Evolutionary conservation across 23 red algal species (phyloP).

Genomic region (Porphyridium purpureum): DNA sequence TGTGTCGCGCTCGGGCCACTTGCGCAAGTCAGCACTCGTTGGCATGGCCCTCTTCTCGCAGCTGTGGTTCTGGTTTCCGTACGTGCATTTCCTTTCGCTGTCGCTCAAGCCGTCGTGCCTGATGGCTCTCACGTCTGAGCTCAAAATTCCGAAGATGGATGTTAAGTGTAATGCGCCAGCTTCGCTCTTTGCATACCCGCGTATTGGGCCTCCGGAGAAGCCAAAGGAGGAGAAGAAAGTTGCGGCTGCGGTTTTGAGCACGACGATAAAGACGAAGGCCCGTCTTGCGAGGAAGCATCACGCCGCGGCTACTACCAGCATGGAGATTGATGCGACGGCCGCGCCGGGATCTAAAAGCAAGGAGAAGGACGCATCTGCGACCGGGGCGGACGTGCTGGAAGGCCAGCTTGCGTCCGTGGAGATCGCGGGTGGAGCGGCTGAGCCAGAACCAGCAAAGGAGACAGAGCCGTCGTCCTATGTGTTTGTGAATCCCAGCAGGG

Average conservation of each 20-base stretch:
- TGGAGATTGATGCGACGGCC: background rate
- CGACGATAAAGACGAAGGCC: slow-evolving; percentile 30
- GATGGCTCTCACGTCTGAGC: slow-evolving; percentile 40
- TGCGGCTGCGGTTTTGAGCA: slow-evolving; percentile 52
- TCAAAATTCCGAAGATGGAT: slow-evolving; percentile 74
- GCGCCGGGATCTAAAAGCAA: no score
- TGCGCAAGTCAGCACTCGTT: slow-evolving; percentile 63
- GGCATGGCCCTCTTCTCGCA: slow-evolving; percentile 90
- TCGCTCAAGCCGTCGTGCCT: slow-evolving; percentile 54
- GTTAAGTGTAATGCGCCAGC: slow-evolving; percentile 20
- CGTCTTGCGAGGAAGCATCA: slow-evolving; percentile 21
- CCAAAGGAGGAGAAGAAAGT: slow-evolving; percentile 38
- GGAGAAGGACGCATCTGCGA: no score
- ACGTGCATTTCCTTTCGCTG: slow-evolving; percentile 71
- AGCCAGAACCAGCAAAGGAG: background rate
- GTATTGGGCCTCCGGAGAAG: slow-evolving; percentile 35
- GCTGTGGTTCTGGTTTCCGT: slow-evolving; percentile 96
- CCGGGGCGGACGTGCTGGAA: no score
- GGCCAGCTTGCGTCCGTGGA: no score
- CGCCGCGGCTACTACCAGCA: background rate
- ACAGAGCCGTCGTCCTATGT: no score
- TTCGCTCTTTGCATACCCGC: slow-evolving; percentile 59
- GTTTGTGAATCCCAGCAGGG: slow-evolving; percentile 34
- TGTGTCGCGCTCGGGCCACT: slow-evolving; percentile 41
- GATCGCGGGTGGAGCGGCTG: background rate